Percentiles rank a stretch among this genome's conserved stretches.
phyloP scores from a whole-genome alignment of 2,329 filamentous ascomycete species.

The Sphaerulina musiva region DNA sequence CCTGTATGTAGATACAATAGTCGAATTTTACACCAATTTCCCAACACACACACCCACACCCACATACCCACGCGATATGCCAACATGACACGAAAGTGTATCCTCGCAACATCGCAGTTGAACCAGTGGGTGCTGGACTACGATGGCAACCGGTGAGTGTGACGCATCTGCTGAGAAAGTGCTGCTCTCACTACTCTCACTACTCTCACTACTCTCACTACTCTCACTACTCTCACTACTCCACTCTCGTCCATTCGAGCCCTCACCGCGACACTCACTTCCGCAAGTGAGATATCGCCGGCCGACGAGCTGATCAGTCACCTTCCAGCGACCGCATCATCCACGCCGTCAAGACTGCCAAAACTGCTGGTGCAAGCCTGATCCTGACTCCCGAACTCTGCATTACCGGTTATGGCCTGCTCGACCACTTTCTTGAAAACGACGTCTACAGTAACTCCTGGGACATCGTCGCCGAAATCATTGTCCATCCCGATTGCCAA shows the following conservation, averaged over 20 bases:
- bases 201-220: too few species aligned
- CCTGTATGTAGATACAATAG: too few species aligned
- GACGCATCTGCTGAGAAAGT: background rate
- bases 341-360: constrained; percentile 55
- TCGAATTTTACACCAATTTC: background rate
- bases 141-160: constrained; percentile 50
- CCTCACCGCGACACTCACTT: too few species aligned
- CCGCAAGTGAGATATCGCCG: too few species aligned
- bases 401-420: constrained; percentile 57
- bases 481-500: constrained; percentile 53
- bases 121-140: constrained; percentile 53
- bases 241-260: too few species aligned
- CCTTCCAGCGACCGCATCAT: constrained; percentile 49
- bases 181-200: too few species aligned
- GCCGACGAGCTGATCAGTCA: background rate
- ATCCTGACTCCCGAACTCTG: constrained; percentile 46
- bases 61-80: background rate
- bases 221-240: too few species aligned
- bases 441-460: constrained; percentile 43
- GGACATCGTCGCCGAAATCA: constrained; percentile 57
- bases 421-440: constrained; percentile 56
- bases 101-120: constrained; percentile 41
- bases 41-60: background rate
- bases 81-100: constrained; percentile 31
- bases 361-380: constrained; percentile 55